Conservation (phyloP, 495 filamentous ascomycete species). For the Penicillium chermesinum region DNA sequence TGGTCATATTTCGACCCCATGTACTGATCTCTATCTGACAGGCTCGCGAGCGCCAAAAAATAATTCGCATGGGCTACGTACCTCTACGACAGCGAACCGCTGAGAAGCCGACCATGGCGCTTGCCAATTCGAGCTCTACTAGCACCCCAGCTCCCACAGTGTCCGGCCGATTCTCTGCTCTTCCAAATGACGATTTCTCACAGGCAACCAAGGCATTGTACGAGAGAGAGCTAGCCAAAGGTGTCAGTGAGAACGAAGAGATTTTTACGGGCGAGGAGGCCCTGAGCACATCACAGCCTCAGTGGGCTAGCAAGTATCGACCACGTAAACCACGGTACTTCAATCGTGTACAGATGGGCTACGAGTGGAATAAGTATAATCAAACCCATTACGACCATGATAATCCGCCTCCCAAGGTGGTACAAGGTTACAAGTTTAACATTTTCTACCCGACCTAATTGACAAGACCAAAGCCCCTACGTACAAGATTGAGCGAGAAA, state of each 20-base stretch:
- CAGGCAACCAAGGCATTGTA: conserved; percentile 88
- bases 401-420: conserved; percentile 95
- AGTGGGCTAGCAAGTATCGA: conserved; percentile 86
- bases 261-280: conserved; percentile 92
- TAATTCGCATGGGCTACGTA: conserved; percentile 65
- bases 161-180: conserved; percentile 66
- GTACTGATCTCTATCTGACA: too few species aligned
- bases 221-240: conserved; percentile 88
- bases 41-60: conserved; percentile 57
- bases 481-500: conserved; percentile 88
- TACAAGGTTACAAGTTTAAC: conserved; percentile 99
- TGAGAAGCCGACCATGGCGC: conserved; percentile 42
- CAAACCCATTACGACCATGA: conserved; percentile 99
- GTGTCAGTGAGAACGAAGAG: conserved; percentile 89
- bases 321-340: conserved; percentile 95
- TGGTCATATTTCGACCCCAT: background rate
- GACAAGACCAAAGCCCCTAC: conserved; percentile 92
- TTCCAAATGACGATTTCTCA: conserved; percentile 80
- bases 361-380: conserved; percentile 99
- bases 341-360: conserved; percentile 97
- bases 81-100: conserved; percentile 51
- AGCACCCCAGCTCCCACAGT: conserved; percentile 38
- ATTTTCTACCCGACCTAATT: conserved; percentile 99
- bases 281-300: conserved; percentile 60
- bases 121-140: conserved; percentile 24